Evolutionary conservation across 1,284 basidiomycete species (phyloP), one percentile per base, ranked within the genome.

Genomic region (Taiwanofungus camphoratus): DNA sequence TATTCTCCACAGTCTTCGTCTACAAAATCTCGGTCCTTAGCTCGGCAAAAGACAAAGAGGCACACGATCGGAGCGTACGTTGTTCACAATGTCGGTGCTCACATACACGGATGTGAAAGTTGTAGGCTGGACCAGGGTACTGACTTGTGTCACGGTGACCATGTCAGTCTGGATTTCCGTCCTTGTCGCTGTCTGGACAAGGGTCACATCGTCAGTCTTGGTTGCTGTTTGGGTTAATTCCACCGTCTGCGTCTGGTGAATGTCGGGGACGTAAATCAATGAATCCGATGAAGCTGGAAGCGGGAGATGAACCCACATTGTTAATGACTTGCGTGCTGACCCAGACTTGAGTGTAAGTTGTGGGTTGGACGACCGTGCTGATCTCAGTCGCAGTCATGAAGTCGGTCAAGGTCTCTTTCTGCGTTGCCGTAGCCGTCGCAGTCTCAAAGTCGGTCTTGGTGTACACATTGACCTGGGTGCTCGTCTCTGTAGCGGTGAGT

Each of bases 241-340:
- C 31, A 63, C 49, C 8, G 61, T 62, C 56, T 56, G 49, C 36
- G 61, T 62, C 60, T 62, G 43, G n/a, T n/a, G n/a, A n/a, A n/a
- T n/a, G n/a, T n/a, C n/a, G n/a, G n/a, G n/a, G 16, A 36, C 5
- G 15, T 38, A 8, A 19, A 29, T n/a, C 21, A 39, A 27, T 5
- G 12, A 15, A 36, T 29, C 8, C 38, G 21, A 22, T 27, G 16
- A 5, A 36, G 11, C 0, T 15, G n/a, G 3, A 40, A 22, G 39
- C 18, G n/a, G 30, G 18, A n/a, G 12, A 11, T n/a, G n/a, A 9
- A 56, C 69, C 56, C 48, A 78, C 76, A 56, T 80, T 77, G 61
- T 84, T 74, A 46, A 80, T 75, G 57, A 81, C 70, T 47, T 72
- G 51, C 11, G 79, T 82, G 56, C 66, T 70, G 41, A 79, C 72